Base-by-base conservation (phyloP, 768 basidiomycete genomes). In the Pleurotus eryngii region DNA sequence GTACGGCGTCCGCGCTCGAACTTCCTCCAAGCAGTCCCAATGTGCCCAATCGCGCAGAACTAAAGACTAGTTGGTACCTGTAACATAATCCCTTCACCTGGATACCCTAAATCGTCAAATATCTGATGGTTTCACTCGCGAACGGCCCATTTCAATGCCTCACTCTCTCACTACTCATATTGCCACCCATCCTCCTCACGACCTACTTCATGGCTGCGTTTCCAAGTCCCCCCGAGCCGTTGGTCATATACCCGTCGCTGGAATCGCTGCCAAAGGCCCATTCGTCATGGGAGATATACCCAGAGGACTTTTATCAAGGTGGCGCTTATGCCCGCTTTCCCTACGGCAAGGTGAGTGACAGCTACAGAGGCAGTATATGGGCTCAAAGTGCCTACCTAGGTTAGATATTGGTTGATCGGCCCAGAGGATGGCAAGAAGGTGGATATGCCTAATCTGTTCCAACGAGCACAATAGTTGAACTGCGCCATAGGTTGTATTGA, bases 371-470 rank as follows among this genome's bases (percentile, higher is more conserved):
- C 55, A 37, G 40, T 40, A 24, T 18, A 11, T 26, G 27, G 27
- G 18, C 22, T 35, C 17, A 26, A 12, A n/a, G 35, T 22, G 57
- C 27, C 26, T 42, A 26, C 43, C 26, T 63, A 89, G 86, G 80
- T 85, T 17, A 78, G 87, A 62, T 92, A 91, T 68, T 92, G 90
- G 88, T 66, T 92, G 40, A 65, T 87, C 26, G 90, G 90, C 3
- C 89, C 89, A 18, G 82, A 83, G 61, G 70, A 79, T 11, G 89
- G 89, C 15, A 75, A 77, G 54, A 85, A 85, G 74, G 88, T 89
- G 61, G 51, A 78, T 67, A 1, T 50, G 24, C 24, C 30, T 35
- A 1, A 35, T 0, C 11, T 35, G 30, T 0, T 35, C 30, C 30
- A 35, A 11, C 30, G 30, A 35, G 30, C 30, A 35, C 8, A 9